A percentile compares a stretch with the other conserved stretches of the same genome.
phyloP scores from a whole-genome alignment of 768 basidiomycete species.

The Phlegmacium glaucopus region DNA sequence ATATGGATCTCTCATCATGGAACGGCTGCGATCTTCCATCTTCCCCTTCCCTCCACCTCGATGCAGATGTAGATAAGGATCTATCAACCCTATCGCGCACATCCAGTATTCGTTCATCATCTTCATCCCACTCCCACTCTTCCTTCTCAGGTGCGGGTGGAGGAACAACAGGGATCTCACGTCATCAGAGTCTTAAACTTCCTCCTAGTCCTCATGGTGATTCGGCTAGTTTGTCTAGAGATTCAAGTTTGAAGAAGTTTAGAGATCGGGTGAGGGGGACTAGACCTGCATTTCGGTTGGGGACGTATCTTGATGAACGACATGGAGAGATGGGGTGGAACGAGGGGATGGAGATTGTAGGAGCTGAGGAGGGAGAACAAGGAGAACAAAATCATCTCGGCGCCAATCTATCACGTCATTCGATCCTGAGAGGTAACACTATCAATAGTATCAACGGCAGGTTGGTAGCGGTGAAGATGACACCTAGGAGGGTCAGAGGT shows the following conservation, averaged over 20 bases:
- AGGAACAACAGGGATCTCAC: not conserved
- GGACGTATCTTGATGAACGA: constrained; percentile 25
- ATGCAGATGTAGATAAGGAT: no score
- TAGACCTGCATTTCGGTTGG: constrained; percentile 17
- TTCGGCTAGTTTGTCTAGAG: constrained; percentile 16
- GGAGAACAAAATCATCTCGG: constrained; percentile 4
- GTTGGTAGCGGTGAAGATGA: constrained; percentile 48
- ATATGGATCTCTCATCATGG: not conserved
- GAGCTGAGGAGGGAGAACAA: constrained; percentile 1
- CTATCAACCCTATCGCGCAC: no score
- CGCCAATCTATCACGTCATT: constrained; percentile 6
- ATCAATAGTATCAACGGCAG: constrained; percentile 9
- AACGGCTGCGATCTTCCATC: not conserved
- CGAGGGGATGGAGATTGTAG: constrained; percentile 5
- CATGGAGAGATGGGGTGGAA: constrained; percentile 27
- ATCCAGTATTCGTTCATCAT: not conserved
- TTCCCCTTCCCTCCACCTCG: not conserved
- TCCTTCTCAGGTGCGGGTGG: no score
- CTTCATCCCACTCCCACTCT: not conserved
- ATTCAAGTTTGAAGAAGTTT: constrained; percentile 27
- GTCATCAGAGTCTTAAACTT: not conserved
- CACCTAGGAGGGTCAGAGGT: constrained; percentile 29
- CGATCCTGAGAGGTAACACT: constrained; percentile 11
- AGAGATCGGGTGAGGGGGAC: constrained; percentile 27
- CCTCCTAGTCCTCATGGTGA: not conserved